Evolutionary conservation across 73 alveolate genomes (phyloP).

Genomic region (Blepharisma japonicum): DNA sequence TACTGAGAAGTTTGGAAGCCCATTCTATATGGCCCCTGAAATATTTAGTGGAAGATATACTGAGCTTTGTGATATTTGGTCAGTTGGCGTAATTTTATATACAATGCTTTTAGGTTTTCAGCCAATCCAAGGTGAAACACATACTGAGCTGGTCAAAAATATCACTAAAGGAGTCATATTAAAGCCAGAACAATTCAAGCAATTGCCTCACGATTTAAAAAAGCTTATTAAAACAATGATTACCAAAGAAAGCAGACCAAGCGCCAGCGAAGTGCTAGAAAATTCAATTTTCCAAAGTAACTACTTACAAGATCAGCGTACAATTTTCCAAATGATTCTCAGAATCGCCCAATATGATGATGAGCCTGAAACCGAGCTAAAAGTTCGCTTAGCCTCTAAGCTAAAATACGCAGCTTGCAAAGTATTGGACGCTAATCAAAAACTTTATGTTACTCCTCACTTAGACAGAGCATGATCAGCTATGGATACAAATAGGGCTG

Average conservation of each 20-base stretch:
- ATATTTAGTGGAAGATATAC: slow-evolving; percentile 18
- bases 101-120: slow-evolving; percentile 20
- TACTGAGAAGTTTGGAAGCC: slow-evolving; percentile 17
- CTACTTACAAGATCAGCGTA: too few relatives aligned
- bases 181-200: neutral
- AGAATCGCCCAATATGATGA: too few relatives aligned
- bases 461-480: too few relatives aligned
- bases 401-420: neutral
- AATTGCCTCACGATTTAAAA: neutral
- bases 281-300: too few relatives aligned
- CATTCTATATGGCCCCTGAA: slow-evolving; percentile 34
- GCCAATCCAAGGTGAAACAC: slow-evolving; percentile 11
- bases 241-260: neutral
- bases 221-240: slow-evolving; percentile 11
- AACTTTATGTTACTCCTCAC: too few relatives aligned
- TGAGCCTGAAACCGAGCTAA: neutral
- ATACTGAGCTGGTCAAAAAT: neutral
- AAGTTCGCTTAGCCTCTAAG: neutral
- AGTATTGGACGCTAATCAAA: neutral
- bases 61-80: slow-evolving; percentile 21
- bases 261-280: neutral
- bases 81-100: slow-evolving; percentile 24
- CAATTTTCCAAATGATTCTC: too few relatives aligned
- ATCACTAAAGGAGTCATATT: neutral
- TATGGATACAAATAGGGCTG: too few relatives aligned